Evolutionary conservation across 495 filamentous ascomycete genomes (phyloP).

Genomic region (Neurospora intermedia): DNA sequence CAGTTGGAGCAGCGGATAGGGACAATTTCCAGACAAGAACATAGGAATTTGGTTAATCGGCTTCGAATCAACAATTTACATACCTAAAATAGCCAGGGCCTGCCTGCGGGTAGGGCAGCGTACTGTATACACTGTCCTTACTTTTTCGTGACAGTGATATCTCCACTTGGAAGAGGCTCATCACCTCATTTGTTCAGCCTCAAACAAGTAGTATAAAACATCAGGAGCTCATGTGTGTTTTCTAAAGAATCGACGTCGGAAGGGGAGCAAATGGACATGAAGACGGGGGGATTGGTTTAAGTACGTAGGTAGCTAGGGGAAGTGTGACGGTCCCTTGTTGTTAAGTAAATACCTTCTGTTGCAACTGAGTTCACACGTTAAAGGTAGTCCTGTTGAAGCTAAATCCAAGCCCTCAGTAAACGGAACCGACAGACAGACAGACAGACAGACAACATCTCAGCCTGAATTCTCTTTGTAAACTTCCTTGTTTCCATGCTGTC

Average conservation of each 20-base stretch:
- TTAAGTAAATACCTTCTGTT: not conserved
- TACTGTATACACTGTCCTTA: no score
- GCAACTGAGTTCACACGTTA: fast-evolving
- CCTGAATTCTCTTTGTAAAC: no score
- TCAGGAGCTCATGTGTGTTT: not conserved
- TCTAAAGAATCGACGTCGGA: not conserved
- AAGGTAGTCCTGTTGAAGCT: not conserved
- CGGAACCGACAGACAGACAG: not conserved
- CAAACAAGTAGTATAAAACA: not conserved
- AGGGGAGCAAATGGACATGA: not conserved
- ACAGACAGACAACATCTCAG: no score
- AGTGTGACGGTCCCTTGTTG: not conserved
- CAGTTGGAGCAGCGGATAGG: not conserved
- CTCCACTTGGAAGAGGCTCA: not conserved
- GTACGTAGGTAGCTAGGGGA: no score
- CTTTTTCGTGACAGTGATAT: not conserved
- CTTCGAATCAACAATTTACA: not conserved
- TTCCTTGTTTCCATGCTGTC: no score
- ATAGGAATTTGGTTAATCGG: no score
- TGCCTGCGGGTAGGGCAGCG: not conserved
- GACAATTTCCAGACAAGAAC: no score
- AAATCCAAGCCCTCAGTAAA: not conserved
- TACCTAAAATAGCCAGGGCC: no score
- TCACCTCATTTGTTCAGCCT: not conserved
- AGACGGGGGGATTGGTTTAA: not conserved